Evolutionary conservation across 139 green algal genomes (phyloP), one percentile per base, ranked within the genome.

Genomic region (Bryopsis sp.): DNA sequence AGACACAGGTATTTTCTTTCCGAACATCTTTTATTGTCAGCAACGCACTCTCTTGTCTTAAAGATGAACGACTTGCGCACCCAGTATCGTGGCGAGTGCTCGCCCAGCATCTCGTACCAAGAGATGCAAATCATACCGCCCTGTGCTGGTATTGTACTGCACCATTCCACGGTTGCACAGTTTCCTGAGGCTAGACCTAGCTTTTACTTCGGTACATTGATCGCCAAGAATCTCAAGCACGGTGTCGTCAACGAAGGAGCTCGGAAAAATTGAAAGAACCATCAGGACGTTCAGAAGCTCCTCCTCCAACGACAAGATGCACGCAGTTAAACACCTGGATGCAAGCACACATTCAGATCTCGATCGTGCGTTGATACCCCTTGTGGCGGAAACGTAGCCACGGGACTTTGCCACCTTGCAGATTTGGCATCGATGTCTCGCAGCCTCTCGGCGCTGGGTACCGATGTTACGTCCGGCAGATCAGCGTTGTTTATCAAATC

Each of bases 121-220:
- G 8, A n/a, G 8, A 24, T 67, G 59, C 7, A 67, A 46, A 28
- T 8, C 15, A 31, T 67, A 26, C 22, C 7, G 6, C 11, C 7
- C 59, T 46, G 19, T 47, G 33, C 33, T 67, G 7, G 29, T 31
- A 31, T 67, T 67, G 59, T 48, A 28, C 22, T 39, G 8, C 31
- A 67, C 5, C 29, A 67, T 48, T 43, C 59, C 31, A 29, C 59
- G 7, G 33, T 46, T 67, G 7, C 59, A 22, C 19, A 67, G 35
- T 47, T 46, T 8, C 43, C 59, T 46, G 11, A 67, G 59, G 7
- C 5, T 67, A 4, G 31, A 26, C 31, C 43, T 8, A 7, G 43
- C 33, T 46, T 11, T 19, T 6, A 67, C 5, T 8, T 19, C 33
- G 19, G 50, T 28, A 46, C 5, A 47, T 31, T 67, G 32, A 7